These are phyloP conservation scores for Logfia minima DNA, from an alignment of 129 eudicot species.

Conservation along the genomic window DNA sequence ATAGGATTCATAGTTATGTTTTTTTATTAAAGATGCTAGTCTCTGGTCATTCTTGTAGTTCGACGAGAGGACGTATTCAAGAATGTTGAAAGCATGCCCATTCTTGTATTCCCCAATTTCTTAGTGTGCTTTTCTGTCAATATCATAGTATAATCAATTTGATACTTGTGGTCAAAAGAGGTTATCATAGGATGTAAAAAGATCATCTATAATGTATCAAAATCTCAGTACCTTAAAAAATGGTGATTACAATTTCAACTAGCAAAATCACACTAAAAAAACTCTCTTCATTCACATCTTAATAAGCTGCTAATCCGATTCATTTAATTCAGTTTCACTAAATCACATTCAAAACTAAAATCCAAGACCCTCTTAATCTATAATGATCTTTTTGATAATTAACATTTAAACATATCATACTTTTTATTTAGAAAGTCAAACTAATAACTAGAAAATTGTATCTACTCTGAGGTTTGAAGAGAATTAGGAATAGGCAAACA, in stretches of 20 bases:
- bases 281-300: background rate
- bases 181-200: too few relatives aligned
- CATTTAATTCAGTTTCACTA: background rate
- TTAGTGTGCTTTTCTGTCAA: too few relatives aligned
- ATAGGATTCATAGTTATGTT: too few relatives aligned
- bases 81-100: too few relatives aligned
- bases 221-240: background rate
- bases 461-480: background rate
- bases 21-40: too few relatives aligned
- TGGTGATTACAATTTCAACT: background rate
- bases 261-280: background rate
- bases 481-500: background rate
- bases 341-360: background rate
- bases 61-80: too few relatives aligned
- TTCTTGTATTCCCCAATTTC: too few relatives aligned
- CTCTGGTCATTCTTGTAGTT: too few relatives aligned
- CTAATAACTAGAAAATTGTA: background rate
- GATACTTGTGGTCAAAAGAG: too few relatives aligned
- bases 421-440: background rate
- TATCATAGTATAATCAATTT: too few relatives aligned
- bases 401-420: background rate
- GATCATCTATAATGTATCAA: too few relatives aligned
- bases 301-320: background rate
- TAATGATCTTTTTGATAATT: background rate
- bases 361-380: background rate